These are phyloP conservation scores for Phymatotrichopsis omnivora DNA, from an alignment of 2,329 filamentous ascomycete genomes.

Conservation along the genomic window DNA sequence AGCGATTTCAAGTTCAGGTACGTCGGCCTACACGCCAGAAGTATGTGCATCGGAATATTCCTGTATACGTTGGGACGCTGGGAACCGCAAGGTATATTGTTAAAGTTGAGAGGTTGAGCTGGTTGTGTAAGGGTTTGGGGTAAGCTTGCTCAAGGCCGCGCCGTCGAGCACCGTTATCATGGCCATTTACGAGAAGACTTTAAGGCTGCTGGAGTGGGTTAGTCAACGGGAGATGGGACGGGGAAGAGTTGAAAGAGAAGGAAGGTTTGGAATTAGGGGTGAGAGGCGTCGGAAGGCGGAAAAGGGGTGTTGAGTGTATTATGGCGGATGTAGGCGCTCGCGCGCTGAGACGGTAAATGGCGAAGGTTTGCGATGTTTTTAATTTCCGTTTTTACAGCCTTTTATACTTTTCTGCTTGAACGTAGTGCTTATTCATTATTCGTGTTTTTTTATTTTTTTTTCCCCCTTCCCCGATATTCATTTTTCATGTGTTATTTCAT, in stretches of 20 bases:
- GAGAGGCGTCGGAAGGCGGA: no score
- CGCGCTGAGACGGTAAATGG: no score
- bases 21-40: conserved; percentile 67
- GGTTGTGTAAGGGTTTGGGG: conserved; percentile 80
- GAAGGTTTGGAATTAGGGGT: conserved; percentile 2
- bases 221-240: no score
- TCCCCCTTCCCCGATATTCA: no score
- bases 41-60: conserved; percentile 82
- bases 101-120: conserved; percentile 60
- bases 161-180: conserved; percentile 88
- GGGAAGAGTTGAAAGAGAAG: conserved; percentile 14
- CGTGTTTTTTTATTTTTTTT: no score
- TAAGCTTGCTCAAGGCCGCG: conserved; percentile 85
- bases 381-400: no score
- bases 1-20: conserved; percentile 90
- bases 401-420: no score
- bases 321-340: no score
- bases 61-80: conserved; percentile 61
- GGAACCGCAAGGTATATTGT: conserved; percentile 59
- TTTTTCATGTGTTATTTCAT: no score
- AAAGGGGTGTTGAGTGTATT: no score
- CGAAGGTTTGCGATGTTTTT: no score
- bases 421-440: no score
- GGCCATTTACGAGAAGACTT: conserved; percentile 79
- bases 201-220: conserved; percentile 49